Evolutionary conservation across 108 stramenopile species (phyloP).

Genomic region (Mediolabrus comicus): DNA sequence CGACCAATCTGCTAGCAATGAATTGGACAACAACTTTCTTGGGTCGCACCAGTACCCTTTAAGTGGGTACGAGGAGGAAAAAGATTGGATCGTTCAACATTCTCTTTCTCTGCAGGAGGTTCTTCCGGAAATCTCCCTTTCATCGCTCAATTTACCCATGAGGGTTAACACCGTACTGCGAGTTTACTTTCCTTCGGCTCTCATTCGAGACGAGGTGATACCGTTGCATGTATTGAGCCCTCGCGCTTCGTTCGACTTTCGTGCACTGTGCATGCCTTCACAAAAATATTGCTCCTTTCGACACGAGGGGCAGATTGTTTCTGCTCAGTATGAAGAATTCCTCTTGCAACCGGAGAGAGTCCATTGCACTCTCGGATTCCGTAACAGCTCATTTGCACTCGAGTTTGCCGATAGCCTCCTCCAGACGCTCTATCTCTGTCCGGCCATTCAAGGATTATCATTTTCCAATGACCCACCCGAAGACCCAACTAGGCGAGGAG

Average conservation of each 20-base stretch:
- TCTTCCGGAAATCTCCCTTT: conserved; percentile 5
- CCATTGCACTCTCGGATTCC: conserved; percentile 70
- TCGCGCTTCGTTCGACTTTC: conserved; percentile 56
- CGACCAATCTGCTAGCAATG: neutral
- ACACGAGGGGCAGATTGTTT: conserved; percentile 62
- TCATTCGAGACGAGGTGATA: conserved; percentile 47
- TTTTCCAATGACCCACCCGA: conserved; percentile 29
- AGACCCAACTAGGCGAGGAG: conserved; percentile 1
- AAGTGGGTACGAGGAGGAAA: conserved; percentile 38
- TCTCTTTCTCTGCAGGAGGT: neutral
- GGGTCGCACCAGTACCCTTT: conserved; percentile 50
- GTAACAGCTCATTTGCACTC: conserved; percentile 65
- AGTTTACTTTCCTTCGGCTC: conserved; percentile 54
- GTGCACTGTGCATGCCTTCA: conserved; percentile 71
- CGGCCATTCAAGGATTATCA: conserved; percentile 59
- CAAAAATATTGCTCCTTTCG: conserved; percentile 65
- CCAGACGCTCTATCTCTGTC: conserved; percentile 62
- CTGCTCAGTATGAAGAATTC: conserved; percentile 37
- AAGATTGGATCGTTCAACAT: conserved; percentile 58
- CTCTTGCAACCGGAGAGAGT: conserved; percentile 32
- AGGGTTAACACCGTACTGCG: conserved; percentile 53
- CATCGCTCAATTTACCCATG: conserved; percentile 16
- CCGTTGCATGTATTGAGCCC: conserved; percentile 47
- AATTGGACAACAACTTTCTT: conserved; percentile 24
- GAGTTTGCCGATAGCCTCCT: conserved; percentile 73